Base-by-base conservation (phyloP, 441 rosid genomes). In the Dalechampia spathulata region DNA sequence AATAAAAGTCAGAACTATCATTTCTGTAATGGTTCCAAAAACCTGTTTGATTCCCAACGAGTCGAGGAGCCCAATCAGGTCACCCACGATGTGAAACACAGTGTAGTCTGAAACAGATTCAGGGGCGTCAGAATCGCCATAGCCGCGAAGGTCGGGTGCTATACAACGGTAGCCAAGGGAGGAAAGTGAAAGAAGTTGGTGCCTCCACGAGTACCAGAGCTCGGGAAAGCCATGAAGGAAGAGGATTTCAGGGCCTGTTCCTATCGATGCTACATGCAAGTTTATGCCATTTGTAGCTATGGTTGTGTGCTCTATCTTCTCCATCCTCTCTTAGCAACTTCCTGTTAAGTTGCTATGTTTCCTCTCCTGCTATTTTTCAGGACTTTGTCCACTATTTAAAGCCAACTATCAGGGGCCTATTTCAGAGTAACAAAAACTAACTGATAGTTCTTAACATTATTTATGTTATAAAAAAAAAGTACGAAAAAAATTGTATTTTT, bases 221-320 rank as follows among this genome's bases (percentile, higher is more conserved):
- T 83, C 91, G 23, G 95, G 91, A 74, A 78, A 86, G 43, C 95
- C 95, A 52, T 80, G 89, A 20, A 80, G 71, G 79, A 84, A 75
- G 57, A 84, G 81, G 63, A 82, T 71, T n/a, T 60, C 50, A 0
- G 75, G 63, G n/a, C 81, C 92, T 50, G 71, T 52, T 41, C 92
- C 87, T 55, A 76, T 80, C 57, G 79, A 78, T 2, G 92, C 92
- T 6, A 82, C 61, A 60, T 84, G 87, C 78, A 87, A 77, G 52
- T 62, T 70, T 52, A 87, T 83, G 72, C 87, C 92, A 57, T 87
- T 87, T 47, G 71, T 72, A 11, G 52, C 59, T 67, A 77, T 69
- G 49, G 58, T 66, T 32, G 54, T 68, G 58, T 87, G 92, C 28
- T 64, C 63, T 34, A 74, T 73, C 12, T 61, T 81, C 48, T 80